Conservation (phyloP, 169 alveolate genomes). For the Plasmodium adleri region DNA sequence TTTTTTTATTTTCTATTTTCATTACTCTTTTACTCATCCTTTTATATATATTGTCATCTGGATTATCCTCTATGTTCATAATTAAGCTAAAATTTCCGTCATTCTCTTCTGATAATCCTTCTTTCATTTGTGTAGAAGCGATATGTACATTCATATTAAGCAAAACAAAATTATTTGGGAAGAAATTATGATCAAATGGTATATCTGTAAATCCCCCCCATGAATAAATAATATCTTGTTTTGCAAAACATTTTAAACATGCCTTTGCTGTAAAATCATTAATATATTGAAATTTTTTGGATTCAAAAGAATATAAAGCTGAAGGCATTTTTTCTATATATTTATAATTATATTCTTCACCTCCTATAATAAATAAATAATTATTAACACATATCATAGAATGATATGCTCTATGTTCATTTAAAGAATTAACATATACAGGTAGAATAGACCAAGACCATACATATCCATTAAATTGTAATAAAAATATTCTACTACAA, state of each 20-base stretch:
- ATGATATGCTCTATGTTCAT: slow-evolving; percentile 74
- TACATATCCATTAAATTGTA: slow-evolving; percentile 27
- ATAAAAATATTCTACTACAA: slow-evolving; percentile 29
- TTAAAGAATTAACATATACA: slow-evolving; percentile 30
- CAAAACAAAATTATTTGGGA: slow-evolving; percentile 42
- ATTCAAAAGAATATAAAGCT: slow-evolving; percentile 72
- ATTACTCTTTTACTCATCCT: slow-evolving; percentile 22
- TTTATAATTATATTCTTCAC: slow-evolving; percentile 69
- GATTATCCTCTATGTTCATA: slow-evolving; percentile 28
- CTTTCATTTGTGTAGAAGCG: slow-evolving; percentile 35
- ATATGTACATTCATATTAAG: slow-evolving; percentile 53
- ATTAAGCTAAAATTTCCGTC: slow-evolving; percentile 53
- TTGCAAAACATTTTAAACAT: slow-evolving; percentile 68
- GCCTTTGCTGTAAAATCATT: slow-evolving; percentile 57
- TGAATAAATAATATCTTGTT: slow-evolving; percentile 47
- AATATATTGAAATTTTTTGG: slow-evolving; percentile 62
- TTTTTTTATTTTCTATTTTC: slow-evolving; percentile 44
- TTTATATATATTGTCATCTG: slow-evolving; percentile 47
- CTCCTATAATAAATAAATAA: slow-evolving; percentile 73
- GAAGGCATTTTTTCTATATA: slow-evolving; percentile 77
- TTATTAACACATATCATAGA: slow-evolving; percentile 18
- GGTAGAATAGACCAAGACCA: slow-evolving; percentile 70
- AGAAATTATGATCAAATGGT: slow-evolving; percentile 18
- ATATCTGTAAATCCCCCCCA: slow-evolving; percentile 78
- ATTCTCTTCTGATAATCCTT: slow-evolving; percentile 32